These are phyloP conservation scores for Tetragonia tetragonoides DNA, from an alignment of 148 eudicot species.

Conservation along the genomic window DNA sequence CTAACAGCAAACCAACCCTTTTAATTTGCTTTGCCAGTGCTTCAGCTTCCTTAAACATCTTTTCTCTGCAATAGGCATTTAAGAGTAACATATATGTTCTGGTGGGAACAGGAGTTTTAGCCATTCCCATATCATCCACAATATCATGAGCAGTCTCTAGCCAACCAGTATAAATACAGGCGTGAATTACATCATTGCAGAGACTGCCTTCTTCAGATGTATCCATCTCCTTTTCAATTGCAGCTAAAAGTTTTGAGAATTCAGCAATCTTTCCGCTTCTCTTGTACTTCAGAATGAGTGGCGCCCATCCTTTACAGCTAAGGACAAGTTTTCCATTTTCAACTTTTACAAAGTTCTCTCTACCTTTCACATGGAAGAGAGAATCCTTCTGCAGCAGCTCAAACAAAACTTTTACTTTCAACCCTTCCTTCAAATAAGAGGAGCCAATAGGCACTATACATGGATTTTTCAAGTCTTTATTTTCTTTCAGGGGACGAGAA, in stretches of 20 bases:
- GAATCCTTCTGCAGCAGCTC: conserved; percentile 51
- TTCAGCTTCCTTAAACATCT: conserved; percentile 67
- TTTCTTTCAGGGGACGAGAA: conserved; percentile 30
- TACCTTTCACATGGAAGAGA: conserved; percentile 39
- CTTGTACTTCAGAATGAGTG: conserved; percentile 48
- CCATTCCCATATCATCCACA: conserved; percentile 68
- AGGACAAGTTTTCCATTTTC: conserved; percentile 54
- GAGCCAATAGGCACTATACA: conserved; percentile 62
- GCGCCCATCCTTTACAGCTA: conserved; percentile 63
- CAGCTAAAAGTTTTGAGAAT: conserved; percentile 55
- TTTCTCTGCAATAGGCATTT: conserved; percentile 48
- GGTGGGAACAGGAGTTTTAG: conserved; percentile 32
- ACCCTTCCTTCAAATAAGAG: conserved; percentile 50
- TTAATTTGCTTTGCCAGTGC: conserved; percentile 52
- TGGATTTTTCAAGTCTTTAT: conserved; percentile 36
- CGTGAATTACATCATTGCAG: conserved; percentile 58
- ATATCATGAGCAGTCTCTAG: conserved; percentile 91
- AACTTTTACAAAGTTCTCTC: conserved; percentile 40
- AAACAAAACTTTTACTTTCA: conserved; percentile 60
- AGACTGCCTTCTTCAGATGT: conserved; percentile 30
- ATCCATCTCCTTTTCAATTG: conserved; percentile 38
- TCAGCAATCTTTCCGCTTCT: conserved; percentile 49
- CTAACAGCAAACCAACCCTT: conserved; percentile 40
- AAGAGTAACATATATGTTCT: conserved; percentile 50
- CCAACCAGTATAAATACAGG: conserved; percentile 75